Evolutionary conservation across 2,329 filamentous ascomycete species (phyloP).

Genomic region (Achaetomium macrosporum): DNA sequence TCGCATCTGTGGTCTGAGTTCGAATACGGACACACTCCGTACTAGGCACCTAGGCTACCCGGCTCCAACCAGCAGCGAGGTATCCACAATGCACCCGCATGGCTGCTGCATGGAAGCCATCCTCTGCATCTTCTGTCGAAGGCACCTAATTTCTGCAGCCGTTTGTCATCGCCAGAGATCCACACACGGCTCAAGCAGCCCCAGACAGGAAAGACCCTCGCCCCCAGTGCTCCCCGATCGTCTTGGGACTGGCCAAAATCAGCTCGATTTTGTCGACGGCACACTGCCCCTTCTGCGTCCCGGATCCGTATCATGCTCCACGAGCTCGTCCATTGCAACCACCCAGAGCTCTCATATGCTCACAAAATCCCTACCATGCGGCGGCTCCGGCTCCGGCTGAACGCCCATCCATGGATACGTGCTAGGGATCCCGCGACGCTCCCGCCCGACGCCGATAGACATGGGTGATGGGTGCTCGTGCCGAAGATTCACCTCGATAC

Average conservation of each 20-base stretch:
- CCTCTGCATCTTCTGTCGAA: slow-evolving; percentile 19
- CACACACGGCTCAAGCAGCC: slow-evolving; percentile 18
- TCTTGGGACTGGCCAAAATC: slow-evolving; percentile 20
- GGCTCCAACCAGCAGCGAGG: slow-evolving; percentile 5
- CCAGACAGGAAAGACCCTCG: slow-evolving; percentile 23
- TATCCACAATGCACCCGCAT: slow-evolving; percentile 15
- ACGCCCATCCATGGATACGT: slow-evolving; percentile 13
- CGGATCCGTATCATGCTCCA: slow-evolving; percentile 12
- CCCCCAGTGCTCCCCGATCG: slow-evolving; percentile 19
- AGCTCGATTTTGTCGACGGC: neutral
- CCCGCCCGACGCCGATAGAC: slow-evolving; percentile 22
- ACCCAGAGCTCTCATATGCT: neutral
- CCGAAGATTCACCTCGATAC: slow-evolving; percentile 30
- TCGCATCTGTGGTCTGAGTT: slow-evolving; percentile 7
- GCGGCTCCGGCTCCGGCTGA: slow-evolving; percentile 20
- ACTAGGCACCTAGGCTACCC: slow-evolving; percentile 2
- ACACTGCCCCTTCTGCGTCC: slow-evolving; percentile 1
- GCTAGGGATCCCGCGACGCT: slow-evolving; percentile 19
- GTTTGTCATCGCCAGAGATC: slow-evolving; percentile 16
- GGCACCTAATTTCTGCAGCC: slow-evolving; percentile 12
- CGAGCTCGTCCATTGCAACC: slow-evolving; percentile 6
- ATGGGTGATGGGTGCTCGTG: slow-evolving; percentile 27
- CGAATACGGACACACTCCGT: neutral
- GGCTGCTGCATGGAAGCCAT: slow-evolving; percentile 22
- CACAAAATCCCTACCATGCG: neutral